Base-by-base conservation (phyloP, 2,329 filamentous ascomycete species). In the Monilinia fructigena region DNA sequence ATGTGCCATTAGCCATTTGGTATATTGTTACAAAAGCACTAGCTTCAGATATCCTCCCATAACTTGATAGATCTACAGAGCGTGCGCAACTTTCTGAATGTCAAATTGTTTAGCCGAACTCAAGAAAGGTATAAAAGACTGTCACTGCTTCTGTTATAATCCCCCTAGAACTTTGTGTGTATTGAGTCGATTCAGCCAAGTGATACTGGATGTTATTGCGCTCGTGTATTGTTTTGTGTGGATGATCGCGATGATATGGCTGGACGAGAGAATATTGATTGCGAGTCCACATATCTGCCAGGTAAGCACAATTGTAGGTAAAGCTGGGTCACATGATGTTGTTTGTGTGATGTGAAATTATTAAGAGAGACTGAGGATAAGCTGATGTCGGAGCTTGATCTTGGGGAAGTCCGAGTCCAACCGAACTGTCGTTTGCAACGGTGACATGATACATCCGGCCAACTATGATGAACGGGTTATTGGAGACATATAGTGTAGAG, bases 341-440 rank as follows among this genome's bases (percentile, higher is more conserved):
- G 7, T 23, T 16, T 47, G 55, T 47, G 20, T 3, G 20, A 26
- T 11, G 20, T 1, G 26, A n/a, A 31, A 40, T 18, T 23, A 38
- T 10, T 12, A 12, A 45, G 14, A 3, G 28, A 20, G 23, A 35
- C 31, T 35, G 23, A 12, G 8, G 38, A 45, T n/a, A 26, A 35
- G 38, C 35, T 47, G 23, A 45, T 26, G 26, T 45, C 50, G 61
- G 61, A 23, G 23, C 20, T 63, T 55, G 28, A n/a, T 54, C 8
- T 18, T 63, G 61, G 61, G 61, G 61, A 63, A 63, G 61, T 63
- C 61, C 61, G 61, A 55, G 26, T 55, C 11, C 12, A 28, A 55
- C 40, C 7, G 31, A 42, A 28, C 11, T 20, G 38, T 55, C 23
- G 28, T 20, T 26, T 63, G 50, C 38, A 26, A 26, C 11, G n/a